These are phyloP conservation scores for Zoysia pacifica DNA, from an alignment of 176 grass and related monocot genomes.

Conservation along the genomic window DNA sequence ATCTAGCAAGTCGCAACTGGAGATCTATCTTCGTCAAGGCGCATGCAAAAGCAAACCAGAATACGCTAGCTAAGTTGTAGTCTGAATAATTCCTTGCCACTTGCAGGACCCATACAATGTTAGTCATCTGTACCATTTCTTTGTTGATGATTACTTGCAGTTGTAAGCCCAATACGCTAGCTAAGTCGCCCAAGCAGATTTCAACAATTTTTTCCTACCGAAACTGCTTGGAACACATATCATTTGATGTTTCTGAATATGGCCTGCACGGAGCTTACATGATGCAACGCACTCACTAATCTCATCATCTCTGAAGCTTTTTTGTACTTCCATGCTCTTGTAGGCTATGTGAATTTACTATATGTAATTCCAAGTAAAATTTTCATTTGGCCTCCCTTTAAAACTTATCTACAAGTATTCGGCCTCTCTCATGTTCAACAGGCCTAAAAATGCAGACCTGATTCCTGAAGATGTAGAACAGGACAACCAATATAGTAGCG, in stretches of 20 bases:
- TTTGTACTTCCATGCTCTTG: background rate
- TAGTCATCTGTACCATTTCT: background rate
- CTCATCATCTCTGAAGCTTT: background rate
- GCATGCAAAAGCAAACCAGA: background rate
- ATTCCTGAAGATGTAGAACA: background rate
- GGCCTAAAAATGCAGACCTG: background rate
- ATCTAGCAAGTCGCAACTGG: background rate
- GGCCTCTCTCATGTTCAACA: background rate
- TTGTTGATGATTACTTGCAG: background rate
- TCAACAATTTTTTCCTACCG: background rate
- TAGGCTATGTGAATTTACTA: background rate
- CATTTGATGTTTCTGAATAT: no score
- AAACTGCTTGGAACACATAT: background rate
- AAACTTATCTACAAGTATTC: no score
- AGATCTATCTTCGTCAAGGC: background rate
- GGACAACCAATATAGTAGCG: background rate
- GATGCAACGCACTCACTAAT: background rate
- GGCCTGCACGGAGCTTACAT: background rate
- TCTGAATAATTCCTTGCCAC: conserved; percentile 1
- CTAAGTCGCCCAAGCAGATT: background rate
- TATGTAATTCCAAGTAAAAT: no score
- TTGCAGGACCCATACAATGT: conserved; percentile 5
- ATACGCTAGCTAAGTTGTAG: background rate
- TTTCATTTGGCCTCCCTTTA: no score
- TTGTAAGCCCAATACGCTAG: background rate